A percentile compares a stretch with the other conserved stretches of the same genome.
phyloP scores from a whole-genome alignment of 108 stramenopile genomes.

The Cyclotella sp. region DNA sequence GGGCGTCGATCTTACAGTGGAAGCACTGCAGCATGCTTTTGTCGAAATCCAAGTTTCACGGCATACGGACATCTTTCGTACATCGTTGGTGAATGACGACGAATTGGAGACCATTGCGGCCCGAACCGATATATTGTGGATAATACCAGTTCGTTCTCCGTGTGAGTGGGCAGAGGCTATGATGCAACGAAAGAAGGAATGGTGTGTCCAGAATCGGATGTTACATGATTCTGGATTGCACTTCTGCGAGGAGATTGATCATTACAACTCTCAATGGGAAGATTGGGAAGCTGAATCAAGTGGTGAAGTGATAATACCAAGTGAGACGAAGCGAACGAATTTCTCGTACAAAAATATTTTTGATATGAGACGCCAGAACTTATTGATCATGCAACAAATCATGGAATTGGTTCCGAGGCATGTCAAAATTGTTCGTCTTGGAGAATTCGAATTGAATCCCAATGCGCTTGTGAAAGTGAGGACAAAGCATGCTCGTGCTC shows the following conservation, averaged over 20 bases:
- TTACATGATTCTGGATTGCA: not conserved
- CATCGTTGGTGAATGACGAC: conserved; percentile 10
- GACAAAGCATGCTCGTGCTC: not conserved
- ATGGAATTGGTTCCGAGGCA: conserved; percentile 43
- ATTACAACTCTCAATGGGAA: conserved; percentile 32
- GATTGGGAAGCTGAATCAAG: conserved; percentile 18
- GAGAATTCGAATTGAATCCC: conserved; percentile 53
- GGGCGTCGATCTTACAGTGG: conserved; percentile 17
- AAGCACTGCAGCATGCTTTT: conserved; percentile 33
- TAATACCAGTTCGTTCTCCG: conserved; percentile 44
- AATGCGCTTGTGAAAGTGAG: conserved; percentile 29
- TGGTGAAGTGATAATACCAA: conserved; percentile 19
- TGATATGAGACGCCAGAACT: conserved; percentile 33
- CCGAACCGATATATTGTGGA: conserved; percentile 43
- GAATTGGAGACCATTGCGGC: conserved; percentile 29
- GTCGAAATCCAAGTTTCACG: not conserved
- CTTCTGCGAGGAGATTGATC: conserved; percentile 1
- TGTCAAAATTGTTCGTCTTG: conserved; percentile 41
- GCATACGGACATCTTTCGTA: conserved; percentile 12
- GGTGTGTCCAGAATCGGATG: conserved; percentile 17
- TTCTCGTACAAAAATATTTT: conserved; percentile 34
- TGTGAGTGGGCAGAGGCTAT: conserved; percentile 57
- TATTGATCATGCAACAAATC: conserved; percentile 42
- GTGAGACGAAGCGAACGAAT: not conserved
- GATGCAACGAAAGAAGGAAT: conserved; percentile 13